These are phyloP conservation scores for Lactuca saligna DNA, from an alignment of 129 eudicot species.

Conservation along the genomic window DNA sequence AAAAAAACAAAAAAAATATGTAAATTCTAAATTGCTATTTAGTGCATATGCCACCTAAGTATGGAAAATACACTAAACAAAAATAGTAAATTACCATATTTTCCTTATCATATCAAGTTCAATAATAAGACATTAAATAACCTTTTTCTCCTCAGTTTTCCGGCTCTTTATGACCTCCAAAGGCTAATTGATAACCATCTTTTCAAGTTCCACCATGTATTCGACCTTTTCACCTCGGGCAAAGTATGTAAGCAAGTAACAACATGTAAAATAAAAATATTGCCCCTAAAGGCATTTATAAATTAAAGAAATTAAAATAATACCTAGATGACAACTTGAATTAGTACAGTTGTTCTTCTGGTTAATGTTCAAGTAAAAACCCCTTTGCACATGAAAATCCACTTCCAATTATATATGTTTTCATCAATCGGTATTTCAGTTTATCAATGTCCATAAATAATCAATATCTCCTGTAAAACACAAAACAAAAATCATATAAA, in stretches of 20 bases:
- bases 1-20: too few relatives aligned
- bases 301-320: neutral
- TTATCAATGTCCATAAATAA: constrained; percentile 72
- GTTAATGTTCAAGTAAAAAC: constrained; percentile 72
- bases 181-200: constrained; percentile 83
- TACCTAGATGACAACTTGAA: constrained; percentile 75
- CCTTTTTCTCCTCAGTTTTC: constrained; percentile 57
- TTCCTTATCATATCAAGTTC: neutral
- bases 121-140: constrained; percentile 13
- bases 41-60: too few relatives aligned
- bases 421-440: constrained; percentile 55
- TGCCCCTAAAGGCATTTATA: neutral
- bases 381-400: constrained; percentile 94
- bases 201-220: constrained; percentile 61
- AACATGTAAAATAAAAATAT: constrained; percentile 6
- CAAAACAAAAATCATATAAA: too few relatives aligned
- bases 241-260: constrained; percentile 44
- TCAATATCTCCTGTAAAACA: constrained; percentile 63
- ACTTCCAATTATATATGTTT: constrained; percentile 61
- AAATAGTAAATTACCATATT: neutral
- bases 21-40: too few relatives aligned
- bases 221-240: constrained; percentile 52
- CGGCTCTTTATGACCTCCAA: constrained; percentile 68
- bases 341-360: constrained; percentile 62
- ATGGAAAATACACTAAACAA: neutral